A percentile compares a stretch with the other conserved stretches of the same genome.
phyloP scores from a whole-genome alignment of 1,284 basidiomycete species.

The Austroboletus niveus region DNA sequence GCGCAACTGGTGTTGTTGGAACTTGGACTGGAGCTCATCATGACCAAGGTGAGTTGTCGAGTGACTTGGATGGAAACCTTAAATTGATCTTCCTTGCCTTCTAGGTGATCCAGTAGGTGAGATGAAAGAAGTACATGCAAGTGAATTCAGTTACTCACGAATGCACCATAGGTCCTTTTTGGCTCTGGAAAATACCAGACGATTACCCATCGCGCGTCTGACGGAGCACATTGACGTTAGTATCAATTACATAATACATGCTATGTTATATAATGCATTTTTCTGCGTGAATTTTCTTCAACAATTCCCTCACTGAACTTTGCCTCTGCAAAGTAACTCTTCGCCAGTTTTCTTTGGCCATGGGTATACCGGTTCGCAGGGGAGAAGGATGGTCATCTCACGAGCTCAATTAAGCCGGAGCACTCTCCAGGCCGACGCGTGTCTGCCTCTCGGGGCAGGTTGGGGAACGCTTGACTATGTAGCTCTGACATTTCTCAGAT shows the following conservation, averaged over 20 bases:
- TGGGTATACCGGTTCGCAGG: constrained; percentile 51
- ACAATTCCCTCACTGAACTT: constrained; percentile 38
- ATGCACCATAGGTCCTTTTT: constrained; percentile 25
- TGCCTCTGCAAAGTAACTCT: constrained; percentile 44
- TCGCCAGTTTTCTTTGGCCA: constrained; percentile 34
- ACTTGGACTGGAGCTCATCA: constrained; percentile 63
- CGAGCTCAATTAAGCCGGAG: constrained; percentile 81
- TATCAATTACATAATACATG: constrained; percentile 17
- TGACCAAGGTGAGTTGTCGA: constrained; percentile 43
- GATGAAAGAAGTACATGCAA: constrained; percentile 10
- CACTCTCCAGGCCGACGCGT: constrained; percentile 45
- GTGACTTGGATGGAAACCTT: not conserved
- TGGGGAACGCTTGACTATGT: constrained; percentile 75
- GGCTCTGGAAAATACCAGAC: constrained; percentile 29
- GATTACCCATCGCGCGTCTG: constrained; percentile 10
- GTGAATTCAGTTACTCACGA: not conserved
- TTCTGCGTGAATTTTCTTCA: not conserved
- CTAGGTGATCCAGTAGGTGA: constrained; percentile 60
- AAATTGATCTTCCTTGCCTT: not conserved
- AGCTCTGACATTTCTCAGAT: constrained; percentile 48
- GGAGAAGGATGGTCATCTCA: constrained; percentile 35
- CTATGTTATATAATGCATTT: not conserved
- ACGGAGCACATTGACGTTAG: constrained; percentile 1
- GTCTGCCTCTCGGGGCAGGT: constrained; percentile 42
- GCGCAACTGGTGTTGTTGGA: constrained; percentile 62